Percentiles rank a stretch among this genome's conserved stretches.
Evolutionary conservation across 2,329 filamentous ascomycete genomes (phyloP).

Genomic region (Trichoderma harzianum): DNA sequence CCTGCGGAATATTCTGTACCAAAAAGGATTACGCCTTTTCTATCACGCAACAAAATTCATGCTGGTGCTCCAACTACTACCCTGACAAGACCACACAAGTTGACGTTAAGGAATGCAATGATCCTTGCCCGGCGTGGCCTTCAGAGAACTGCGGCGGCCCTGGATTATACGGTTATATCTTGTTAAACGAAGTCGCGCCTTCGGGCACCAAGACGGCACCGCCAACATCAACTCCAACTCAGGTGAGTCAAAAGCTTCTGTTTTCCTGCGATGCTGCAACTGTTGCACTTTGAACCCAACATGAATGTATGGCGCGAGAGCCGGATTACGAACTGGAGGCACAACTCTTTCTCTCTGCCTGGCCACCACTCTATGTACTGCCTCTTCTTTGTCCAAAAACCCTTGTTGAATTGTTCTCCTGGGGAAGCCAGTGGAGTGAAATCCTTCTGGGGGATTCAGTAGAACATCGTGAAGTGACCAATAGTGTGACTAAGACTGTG

Average conservation of each 20-base stretch:
- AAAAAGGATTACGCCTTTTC: slow-evolving; percentile 58
- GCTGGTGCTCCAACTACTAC: slow-evolving; percentile 72
- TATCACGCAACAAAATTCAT: slow-evolving; percentile 60
- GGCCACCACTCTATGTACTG: slow-evolving; percentile 6
- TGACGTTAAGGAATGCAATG: slow-evolving; percentile 48
- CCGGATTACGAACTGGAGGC: slow-evolving; percentile 12
- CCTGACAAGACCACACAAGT: slow-evolving; percentile 47
- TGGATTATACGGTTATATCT: slow-evolving; percentile 63
- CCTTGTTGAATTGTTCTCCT: slow-evolving; percentile 20
- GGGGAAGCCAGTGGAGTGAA: slow-evolving; percentile 25
- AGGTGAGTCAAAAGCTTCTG: slow-evolving; percentile 27
- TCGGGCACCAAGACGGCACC: slow-evolving; percentile 50
- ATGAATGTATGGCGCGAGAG: not conserved
- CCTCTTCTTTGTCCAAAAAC: slow-evolving; percentile 7
- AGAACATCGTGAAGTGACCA: slow-evolving; percentile 29
- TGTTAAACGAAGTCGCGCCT: slow-evolving; percentile 45
- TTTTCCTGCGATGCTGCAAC: not conserved
- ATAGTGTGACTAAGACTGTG: slow-evolving; percentile 34
- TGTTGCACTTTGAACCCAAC: not conserved
- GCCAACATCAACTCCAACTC: slow-evolving; percentile 23
- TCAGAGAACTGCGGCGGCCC: slow-evolving; percentile 62
- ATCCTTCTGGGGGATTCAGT: slow-evolving; percentile 26
- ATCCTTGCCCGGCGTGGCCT: slow-evolving; percentile 65
- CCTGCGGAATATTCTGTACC: slow-evolving; percentile 60
- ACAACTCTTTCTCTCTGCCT: slow-evolving; percentile 6